Percentiles rank a stretch among this genome's conserved stretches.
phyloP scores from a whole-genome alignment of 2,329 filamentous ascomycete species.

The Chalara sp. region DNA sequence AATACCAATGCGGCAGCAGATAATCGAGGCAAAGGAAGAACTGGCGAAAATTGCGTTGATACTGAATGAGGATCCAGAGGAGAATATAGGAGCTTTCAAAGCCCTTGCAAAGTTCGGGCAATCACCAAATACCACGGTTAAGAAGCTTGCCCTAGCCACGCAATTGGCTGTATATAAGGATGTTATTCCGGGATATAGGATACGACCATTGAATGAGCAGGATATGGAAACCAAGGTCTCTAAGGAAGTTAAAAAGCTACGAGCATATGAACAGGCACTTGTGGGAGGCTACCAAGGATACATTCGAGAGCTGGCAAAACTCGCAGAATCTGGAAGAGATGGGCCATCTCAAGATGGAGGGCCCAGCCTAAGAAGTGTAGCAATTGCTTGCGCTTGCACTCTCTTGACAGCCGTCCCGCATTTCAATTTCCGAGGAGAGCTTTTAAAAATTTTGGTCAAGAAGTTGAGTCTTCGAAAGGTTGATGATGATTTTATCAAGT shows the following conservation, averaged over 20 bases:
- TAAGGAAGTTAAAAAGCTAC: constrained; percentile 79
- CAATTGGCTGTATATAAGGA: constrained; percentile 92
- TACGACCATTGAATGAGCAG: constrained; percentile 73
- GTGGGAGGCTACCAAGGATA: constrained; percentile 81
- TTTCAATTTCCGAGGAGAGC: constrained; percentile 90
- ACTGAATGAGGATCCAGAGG: constrained; percentile 89
- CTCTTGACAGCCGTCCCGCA: constrained; percentile 79
- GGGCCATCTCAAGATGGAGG: constrained; percentile 31
- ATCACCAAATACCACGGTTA: constrained; percentile 64
- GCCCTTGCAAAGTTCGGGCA: constrained; percentile 67
- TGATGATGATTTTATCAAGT: constrained; percentile 72
- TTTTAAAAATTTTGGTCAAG: constrained; percentile 79
- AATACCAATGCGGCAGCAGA: constrained; percentile 70
- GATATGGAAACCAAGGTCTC: constrained; percentile 74
- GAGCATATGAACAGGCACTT: constrained; percentile 81
- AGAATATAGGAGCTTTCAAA: constrained; percentile 75
- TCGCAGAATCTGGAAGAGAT: constrained; percentile 51
- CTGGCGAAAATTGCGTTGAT: constrained; percentile 73
- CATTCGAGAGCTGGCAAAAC: constrained; percentile 64
- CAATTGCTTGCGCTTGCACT: constrained; percentile 78
- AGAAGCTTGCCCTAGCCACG: constrained; percentile 79
- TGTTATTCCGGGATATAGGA: constrained; percentile 91
- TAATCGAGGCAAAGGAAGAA: constrained; percentile 85
- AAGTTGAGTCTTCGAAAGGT: constrained; percentile 69
- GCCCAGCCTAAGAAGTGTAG: constrained; percentile 60